Percentiles rank a stretch among this genome's conserved stretches.
Conservation (phyloP, 176 grass and related monocot species). For the Oryza coarctata region DNA sequence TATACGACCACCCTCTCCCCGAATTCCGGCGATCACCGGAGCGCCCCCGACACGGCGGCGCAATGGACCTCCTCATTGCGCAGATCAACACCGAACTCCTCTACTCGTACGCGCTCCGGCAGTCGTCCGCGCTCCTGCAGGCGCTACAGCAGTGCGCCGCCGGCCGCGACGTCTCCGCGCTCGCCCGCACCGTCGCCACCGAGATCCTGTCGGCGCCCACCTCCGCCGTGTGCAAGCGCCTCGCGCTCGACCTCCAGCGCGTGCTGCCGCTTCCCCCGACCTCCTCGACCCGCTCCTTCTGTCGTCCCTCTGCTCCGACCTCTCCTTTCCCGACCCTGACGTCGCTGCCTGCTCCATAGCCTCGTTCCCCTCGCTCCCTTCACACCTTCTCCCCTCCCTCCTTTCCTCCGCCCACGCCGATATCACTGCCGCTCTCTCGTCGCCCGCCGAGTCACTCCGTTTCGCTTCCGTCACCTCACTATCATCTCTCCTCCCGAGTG, state of each 20-base stretch:
- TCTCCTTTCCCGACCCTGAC: conserved; percentile 89
- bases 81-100: conserved; percentile 86
- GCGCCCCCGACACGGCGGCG: not conserved
- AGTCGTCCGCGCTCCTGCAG: conserved; percentile 80
- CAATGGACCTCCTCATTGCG: conserved; percentile 89
- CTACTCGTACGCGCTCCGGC: conserved; percentile 84
- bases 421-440: conserved; percentile 55
- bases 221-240: conserved; percentile 89
- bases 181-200: conserved; percentile 64
- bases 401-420: conserved; percentile 78
- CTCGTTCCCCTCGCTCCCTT: conserved; percentile 76
- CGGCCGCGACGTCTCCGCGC: conserved; percentile 84
- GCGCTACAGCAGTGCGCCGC: conserved; percentile 92
- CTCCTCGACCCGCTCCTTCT: conserved; percentile 74
- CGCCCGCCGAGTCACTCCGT: conserved; percentile 64
- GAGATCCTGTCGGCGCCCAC: conserved; percentile 82
- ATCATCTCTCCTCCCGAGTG: conserved; percentile 73
- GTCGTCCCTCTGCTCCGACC: conserved; percentile 78
- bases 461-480: conserved; percentile 67
- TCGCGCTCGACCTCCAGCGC: conserved; percentile 88
- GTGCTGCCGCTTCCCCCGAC: conserved; percentile 64
- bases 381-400: conserved; percentile 73
- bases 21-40: conserved; percentile 48
- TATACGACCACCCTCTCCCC: conserved; percentile 29
- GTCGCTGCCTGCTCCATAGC: conserved; percentile 85